Evolutionary conservation across 164 flowering plant species (phyloP).

Genomic region (Protea cynaroides): DNA sequence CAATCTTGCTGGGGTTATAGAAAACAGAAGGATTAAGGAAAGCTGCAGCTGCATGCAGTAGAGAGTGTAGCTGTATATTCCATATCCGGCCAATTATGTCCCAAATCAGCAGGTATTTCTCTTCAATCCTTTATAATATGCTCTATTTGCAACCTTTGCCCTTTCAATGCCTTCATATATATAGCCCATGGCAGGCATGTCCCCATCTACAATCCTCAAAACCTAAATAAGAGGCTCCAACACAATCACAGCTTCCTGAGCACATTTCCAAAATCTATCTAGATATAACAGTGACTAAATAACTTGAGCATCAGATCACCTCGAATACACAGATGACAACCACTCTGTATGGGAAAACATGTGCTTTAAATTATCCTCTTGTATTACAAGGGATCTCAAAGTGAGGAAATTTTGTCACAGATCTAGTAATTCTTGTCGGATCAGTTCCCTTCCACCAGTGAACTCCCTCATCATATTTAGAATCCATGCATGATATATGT

Average conservation of each 20-base stretch:
- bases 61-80: slow-evolving; percentile 47
- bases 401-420: slow-evolving; percentile 42
- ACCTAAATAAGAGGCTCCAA: slow-evolving; percentile 56
- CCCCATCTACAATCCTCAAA: slow-evolving; percentile 60
- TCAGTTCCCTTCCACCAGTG: slow-evolving; percentile 50
- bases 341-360: slow-evolving; percentile 66
- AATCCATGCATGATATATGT: slow-evolving; percentile 46
- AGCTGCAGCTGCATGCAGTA: too few species aligned
- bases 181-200: slow-evolving; percentile 71
- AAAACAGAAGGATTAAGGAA: too few species aligned
- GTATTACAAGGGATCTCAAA: slow-evolving; percentile 47
- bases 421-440: slow-evolving; percentile 42
- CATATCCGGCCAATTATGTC: slow-evolving; percentile 68
- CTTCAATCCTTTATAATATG: slow-evolving; percentile 49
- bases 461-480: slow-evolving; percentile 50
- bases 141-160: slow-evolving; percentile 52
- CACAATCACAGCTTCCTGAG: slow-evolving; percentile 43
- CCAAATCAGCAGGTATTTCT: slow-evolving; percentile 55
- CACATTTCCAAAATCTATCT: slow-evolving; percentile 63
- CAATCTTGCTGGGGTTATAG: slow-evolving; percentile 46
- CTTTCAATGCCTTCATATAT: slow-evolving; percentile 58
- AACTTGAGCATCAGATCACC: slow-evolving; percentile 43
- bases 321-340: slow-evolving; percentile 32
- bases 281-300: slow-evolving; percentile 35
- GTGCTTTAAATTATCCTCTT: slow-evolving; percentile 48